Percentiles rank a stretch among this genome's conserved stretches.
These are phyloP conservation scores for Cylindrotheca fusiformis DNA, from an alignment of 108 stramenopile genomes.

Conservation along the genomic window DNA sequence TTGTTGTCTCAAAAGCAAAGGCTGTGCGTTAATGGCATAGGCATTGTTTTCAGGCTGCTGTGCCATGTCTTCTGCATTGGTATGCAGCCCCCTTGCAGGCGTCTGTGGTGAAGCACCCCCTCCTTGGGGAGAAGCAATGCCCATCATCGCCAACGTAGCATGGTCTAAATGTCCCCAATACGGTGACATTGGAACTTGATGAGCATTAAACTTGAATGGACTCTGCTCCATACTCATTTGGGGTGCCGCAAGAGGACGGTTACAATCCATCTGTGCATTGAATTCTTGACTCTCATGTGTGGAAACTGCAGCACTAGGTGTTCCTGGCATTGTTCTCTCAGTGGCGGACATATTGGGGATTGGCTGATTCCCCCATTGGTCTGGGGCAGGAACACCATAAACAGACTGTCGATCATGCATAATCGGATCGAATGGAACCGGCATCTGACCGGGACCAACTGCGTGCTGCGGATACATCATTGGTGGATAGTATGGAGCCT, in stretches of 20 bases:
- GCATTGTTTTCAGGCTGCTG: slow-evolving; percentile 10
- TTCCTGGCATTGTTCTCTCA: not conserved
- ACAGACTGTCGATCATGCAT: not conserved
- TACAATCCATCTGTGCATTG: too few species aligned
- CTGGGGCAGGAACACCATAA: slow-evolving; percentile 2
- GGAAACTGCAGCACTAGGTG: not conserved
- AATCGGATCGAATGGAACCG: not conserved
- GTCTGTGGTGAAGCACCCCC: slow-evolving; percentile 17
- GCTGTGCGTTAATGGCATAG: slow-evolving; percentile 35
- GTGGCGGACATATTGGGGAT: not conserved
- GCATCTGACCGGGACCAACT: not conserved
- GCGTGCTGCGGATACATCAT: slow-evolving; percentile 4
- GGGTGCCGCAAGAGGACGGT: not conserved
- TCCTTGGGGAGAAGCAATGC: slow-evolving; percentile 36
- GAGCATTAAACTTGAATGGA: slow-evolving; percentile 29
- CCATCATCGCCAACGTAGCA: slow-evolving; percentile 43
- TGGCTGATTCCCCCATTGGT: slow-evolving; percentile 21
- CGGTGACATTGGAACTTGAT: slow-evolving; percentile 30
- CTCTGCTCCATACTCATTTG: slow-evolving; percentile 13
- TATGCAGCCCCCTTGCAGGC: slow-evolving; percentile 8
- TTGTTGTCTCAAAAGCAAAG: slow-evolving; percentile 25
- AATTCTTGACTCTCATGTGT: not conserved
- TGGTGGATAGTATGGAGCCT: slow-evolving; percentile 18
- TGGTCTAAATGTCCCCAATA: slow-evolving; percentile 59
- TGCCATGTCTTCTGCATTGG: slow-evolving; percentile 9